These are phyloP conservation scores for Arabidopsis lyrata DNA, from an alignment of 441 rosid genomes.

Conservation along the genomic window DNA sequence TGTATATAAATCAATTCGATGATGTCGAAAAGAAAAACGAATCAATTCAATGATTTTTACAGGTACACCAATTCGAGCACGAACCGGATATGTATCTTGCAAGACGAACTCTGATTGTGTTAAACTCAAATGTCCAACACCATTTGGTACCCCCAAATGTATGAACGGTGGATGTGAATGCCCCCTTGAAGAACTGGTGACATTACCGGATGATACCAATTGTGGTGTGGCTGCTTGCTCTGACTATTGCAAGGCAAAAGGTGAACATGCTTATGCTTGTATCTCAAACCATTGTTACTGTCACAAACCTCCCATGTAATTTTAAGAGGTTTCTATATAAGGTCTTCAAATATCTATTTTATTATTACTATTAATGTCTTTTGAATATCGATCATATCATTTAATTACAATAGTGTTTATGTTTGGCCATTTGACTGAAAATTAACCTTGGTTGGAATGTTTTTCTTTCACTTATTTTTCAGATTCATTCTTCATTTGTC, in stretches of 20 bases:
- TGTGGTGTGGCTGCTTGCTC: slow-evolving; percentile 23
- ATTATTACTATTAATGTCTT: not conserved
- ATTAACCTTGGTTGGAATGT: not conserved
- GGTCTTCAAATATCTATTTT: not conserved
- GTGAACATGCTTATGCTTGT: not conserved
- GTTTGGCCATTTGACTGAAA: not conserved
- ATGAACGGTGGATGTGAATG: not conserved
- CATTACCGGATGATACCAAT: not conserved
- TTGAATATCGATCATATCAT: not conserved
- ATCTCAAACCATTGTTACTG: slow-evolving; percentile 2
- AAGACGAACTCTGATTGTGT: not conserved
- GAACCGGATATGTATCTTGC: not conserved
- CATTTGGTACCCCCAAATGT: slow-evolving; percentile 4
- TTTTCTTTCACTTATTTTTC: not conserved
- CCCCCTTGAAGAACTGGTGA: not conserved
- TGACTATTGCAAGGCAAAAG: slow-evolving; percentile 9
- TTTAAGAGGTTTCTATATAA: not conserved
- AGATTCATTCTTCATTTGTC: not conserved
- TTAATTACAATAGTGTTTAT: not conserved
- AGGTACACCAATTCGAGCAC: slow-evolving; percentile 17
- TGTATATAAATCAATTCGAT: too few species aligned
- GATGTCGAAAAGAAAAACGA: too few species aligned
- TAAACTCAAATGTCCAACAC: not conserved
- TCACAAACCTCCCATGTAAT: slow-evolving; percentile 16
- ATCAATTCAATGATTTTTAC: not conserved